Base-by-base conservation (phyloP, 768 basidiomycete species). In the Daedaleopsis nitida region DNA sequence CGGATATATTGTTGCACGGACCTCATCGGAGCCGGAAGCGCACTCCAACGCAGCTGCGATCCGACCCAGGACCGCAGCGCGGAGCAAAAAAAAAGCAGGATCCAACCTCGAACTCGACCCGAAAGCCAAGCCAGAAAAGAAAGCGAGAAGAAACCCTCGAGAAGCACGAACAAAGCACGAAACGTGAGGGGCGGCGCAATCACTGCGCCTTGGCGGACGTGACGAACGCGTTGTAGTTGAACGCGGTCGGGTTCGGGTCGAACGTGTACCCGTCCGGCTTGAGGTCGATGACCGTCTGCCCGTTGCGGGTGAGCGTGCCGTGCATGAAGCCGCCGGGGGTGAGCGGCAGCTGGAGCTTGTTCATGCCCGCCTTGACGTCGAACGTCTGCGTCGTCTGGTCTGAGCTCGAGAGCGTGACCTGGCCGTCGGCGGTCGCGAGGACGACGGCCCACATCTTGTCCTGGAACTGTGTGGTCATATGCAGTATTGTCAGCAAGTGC, bases 391-490 rank as follows among this genome's bases (percentile, higher is more conserved):
- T 77, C 78, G 76, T 77, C 54, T 73, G 68, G 42, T 74, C 72
- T 8, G 78, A 57, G 76, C 63, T 74, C 66, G 76, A 76, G 49
- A 91, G 76, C 14, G 78, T 81, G 52, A 90, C 84, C 14, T 76
- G 79, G 50, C 81, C 80, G 16, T 81, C 72, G 4, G 77, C 77
- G 5, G 81, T 83, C 34, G 85, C 77, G 68, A 88, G 83, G 1
- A 85, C 87, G 19, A 83, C 82, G 0, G 82, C 88, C 84, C 86
- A 92, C 61, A 91, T 78, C 16, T 78, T 80, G 68, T 88, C 86
- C 77, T 85, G 61, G 38, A 57, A 67, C 59, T 68, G 60, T 42
- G 38, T 49, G 53, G n/a, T 23, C 27, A 34, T n/a, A n/a, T 19
- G 42, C 24, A 62, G 38, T 48, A 24, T 23, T 10, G 39, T 52